phyloP scores from a whole-genome alignment of 2,329 filamentous ascomycete species.

The Hirsutella rhossiliensis region DNA sequence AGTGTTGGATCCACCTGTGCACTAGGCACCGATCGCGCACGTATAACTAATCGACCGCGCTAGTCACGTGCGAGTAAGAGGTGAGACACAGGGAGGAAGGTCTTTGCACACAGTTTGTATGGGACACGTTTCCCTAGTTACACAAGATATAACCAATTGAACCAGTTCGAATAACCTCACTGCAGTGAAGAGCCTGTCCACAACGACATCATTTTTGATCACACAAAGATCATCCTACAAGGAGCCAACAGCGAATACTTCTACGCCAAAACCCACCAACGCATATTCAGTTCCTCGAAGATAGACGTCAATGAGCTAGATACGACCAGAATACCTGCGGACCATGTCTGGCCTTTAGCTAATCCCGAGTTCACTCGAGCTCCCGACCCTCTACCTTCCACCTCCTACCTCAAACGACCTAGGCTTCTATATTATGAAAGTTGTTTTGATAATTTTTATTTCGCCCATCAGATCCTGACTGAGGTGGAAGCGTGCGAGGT shows the following conservation, averaged over 20 bases:
- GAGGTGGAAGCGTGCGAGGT: conserved; percentile 1
- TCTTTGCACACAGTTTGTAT: no score
- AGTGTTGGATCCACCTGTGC: no score
- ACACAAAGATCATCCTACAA: conserved; percentile 1
- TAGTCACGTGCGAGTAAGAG: no score
- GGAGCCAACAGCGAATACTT: not conserved
- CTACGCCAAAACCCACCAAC: not conserved
- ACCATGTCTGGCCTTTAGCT: not conserved
- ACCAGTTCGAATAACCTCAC: no score
- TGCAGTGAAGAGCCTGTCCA: no score
- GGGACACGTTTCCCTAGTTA: no score
- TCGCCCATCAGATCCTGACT: not conserved
- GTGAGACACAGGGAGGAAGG: no score
- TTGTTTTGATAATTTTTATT: not conserved
- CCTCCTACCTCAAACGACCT: not conserved
- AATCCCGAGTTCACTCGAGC: conserved; percentile 1
- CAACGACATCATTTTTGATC: not conserved
- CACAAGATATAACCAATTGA: no score
- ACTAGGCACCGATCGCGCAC: no score
- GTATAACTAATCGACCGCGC: no score
- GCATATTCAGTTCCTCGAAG: not conserved
- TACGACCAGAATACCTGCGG: not conserved
- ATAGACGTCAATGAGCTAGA: not conserved
- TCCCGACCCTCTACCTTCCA: not conserved
- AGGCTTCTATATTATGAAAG: not conserved